phyloP scores from a whole-genome alignment of 2,329 filamentous ascomycete species.

The Zasmidium angulare region DNA sequence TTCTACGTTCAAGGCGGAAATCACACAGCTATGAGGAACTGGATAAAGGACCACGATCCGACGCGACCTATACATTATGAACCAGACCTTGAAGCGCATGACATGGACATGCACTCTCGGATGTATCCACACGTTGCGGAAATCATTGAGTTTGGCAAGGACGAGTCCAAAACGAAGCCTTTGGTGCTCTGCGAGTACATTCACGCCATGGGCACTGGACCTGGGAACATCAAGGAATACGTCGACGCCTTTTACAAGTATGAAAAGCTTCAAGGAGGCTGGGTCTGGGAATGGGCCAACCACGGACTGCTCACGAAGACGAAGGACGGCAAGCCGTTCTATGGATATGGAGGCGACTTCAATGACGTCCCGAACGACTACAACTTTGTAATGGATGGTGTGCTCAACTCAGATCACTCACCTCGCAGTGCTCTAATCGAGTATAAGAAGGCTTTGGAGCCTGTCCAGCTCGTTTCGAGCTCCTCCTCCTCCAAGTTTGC shows the following conservation, averaged over 20 bases:
- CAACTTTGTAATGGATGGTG: constrained; percentile 48
- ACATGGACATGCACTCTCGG: constrained; percentile 65
- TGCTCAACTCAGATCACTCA: constrained; percentile 43
- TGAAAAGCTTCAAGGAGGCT: constrained; percentile 63
- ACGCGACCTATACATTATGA: constrained; percentile 66
- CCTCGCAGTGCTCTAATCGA: constrained; percentile 43
- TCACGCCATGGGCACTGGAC: constrained; percentile 73
- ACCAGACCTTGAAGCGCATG: constrained; percentile 59
- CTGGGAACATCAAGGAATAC: constrained; percentile 68
- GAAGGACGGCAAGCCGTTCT: constrained; percentile 40
- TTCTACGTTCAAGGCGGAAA: constrained; percentile 64
- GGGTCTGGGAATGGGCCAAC: constrained; percentile 50
- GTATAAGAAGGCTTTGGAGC: constrained; percentile 47
- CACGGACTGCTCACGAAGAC: constrained; percentile 45
- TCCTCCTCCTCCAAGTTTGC: constrained; percentile 34
- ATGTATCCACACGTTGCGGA: constrained; percentile 63
- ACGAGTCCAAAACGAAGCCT: constrained; percentile 48
- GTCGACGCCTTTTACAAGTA: constrained; percentile 62
- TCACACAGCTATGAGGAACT: constrained; percentile 66
- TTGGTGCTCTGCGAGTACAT: constrained; percentile 58
- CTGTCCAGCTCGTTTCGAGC: constrained; percentile 38
- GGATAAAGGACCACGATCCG: constrained; percentile 58
- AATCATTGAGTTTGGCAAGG: constrained; percentile 49
- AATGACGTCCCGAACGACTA: constrained; percentile 42
- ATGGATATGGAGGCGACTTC: constrained; percentile 47